Percentiles rank a stretch among this genome's conserved stretches.
Conservation (phyloP, 164 flowering plant species). For the Litsea cubeba region DNA sequence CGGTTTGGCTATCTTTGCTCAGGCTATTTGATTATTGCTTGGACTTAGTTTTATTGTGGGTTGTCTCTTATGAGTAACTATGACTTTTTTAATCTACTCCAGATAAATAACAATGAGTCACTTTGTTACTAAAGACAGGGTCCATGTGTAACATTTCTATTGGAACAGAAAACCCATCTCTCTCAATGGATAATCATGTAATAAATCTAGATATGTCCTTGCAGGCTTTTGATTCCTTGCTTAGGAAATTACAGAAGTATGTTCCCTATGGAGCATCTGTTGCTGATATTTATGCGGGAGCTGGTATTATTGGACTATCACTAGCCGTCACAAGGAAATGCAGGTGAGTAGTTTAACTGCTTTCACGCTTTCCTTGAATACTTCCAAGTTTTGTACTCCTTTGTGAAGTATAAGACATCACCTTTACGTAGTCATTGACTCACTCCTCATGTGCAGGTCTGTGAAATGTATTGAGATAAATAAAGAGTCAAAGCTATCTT, state of each 20-base stretch:
- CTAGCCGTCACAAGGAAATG: constrained; percentile 76
- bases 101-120: too few relatives aligned
- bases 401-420: not conserved
- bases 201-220: not conserved
- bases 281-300: constrained; percentile 94
- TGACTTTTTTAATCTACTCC: too few relatives aligned
- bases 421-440: not conserved
- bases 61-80: too few relatives aligned
- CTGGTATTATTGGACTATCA: constrained; percentile 93
- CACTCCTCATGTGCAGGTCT: constrained; percentile 40
- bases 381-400: not conserved
- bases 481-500: constrained; percentile 83
- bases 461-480: constrained; percentile 88
- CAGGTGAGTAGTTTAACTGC: constrained; percentile 47
- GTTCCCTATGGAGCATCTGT: constrained; percentile 83
- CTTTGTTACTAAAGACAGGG: too few relatives aligned
- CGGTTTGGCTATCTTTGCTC: too few relatives aligned
- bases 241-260: constrained; percentile 75
- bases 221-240: constrained; percentile 94
- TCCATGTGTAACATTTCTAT: too few relatives aligned
- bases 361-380: constrained; percentile 1
- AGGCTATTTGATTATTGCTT: too few relatives aligned
- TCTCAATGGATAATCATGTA: too few relatives aligned
- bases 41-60: too few relatives aligned
- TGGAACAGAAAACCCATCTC: too few relatives aligned